These are phyloP conservation scores for Calocybe gangraenosa DNA, from an alignment of 768 basidiomycete species.

Conservation along the genomic window DNA sequence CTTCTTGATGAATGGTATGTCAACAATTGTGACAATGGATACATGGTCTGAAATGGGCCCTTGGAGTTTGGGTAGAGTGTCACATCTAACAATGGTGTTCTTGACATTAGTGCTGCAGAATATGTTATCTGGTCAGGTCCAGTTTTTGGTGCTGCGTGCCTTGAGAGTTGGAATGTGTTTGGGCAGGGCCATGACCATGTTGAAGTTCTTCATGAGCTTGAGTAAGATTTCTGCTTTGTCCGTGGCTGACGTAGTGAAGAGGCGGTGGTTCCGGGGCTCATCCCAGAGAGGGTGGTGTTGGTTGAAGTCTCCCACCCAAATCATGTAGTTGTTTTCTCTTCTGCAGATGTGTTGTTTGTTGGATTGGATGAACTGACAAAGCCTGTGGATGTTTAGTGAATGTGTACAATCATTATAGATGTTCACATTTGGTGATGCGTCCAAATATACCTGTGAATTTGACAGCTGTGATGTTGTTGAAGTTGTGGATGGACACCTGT, in stretches of 20 bases:
- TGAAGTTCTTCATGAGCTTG: constrained; percentile 16
- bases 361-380: constrained; percentile 7
- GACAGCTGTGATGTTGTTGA: constrained; percentile 6
- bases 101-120: constrained; percentile 22
- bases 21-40: constrained; percentile 23
- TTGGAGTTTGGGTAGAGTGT: constrained; percentile 8
- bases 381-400: constrained; percentile 9
- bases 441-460: background rate
- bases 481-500: background rate
- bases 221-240: constrained; percentile 22
- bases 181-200: constrained; percentile 31
- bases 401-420: constrained; percentile 30
- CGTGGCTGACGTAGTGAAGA: constrained; percentile 28
- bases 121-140: constrained; percentile 39
- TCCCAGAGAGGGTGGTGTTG: constrained; percentile 39
- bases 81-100: constrained; percentile 19
- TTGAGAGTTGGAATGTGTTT: constrained; percentile 29
- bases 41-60: constrained; percentile 27
- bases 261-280: constrained; percentile 21
- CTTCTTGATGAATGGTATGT: constrained; percentile 7
- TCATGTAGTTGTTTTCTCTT: constrained; percentile 1
- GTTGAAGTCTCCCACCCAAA: constrained; percentile 39
- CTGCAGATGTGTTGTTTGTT: background rate
- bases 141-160: constrained; percentile 24
- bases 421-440: constrained; percentile 23